Conservation (phyloP, 345 rosid species). For the Xanthoceras sorbifolium region DNA sequence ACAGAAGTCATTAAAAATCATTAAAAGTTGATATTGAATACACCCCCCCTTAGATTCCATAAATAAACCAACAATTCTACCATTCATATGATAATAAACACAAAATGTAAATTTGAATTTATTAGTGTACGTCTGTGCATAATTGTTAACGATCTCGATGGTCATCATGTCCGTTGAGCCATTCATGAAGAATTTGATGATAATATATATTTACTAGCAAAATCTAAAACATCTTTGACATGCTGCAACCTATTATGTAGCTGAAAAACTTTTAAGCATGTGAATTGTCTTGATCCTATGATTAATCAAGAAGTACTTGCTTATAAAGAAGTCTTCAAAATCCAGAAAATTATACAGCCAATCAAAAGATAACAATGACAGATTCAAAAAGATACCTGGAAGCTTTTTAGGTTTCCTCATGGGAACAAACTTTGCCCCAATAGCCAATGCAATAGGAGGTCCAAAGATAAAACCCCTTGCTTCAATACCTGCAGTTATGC, state of each 20-base stretch:
- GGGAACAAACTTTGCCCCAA: slow-evolving; percentile 98
- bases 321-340: background rate
- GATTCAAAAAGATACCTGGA: slow-evolving; percentile 56
- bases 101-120: background rate
- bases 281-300: background rate
- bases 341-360: background rate
- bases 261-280: background rate
- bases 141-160: background rate
- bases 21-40: too few relatives aligned
- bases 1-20: too few relatives aligned
- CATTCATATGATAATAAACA: background rate
- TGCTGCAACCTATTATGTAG: background rate
- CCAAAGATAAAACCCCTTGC: slow-evolving; percentile 99
- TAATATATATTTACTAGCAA: background rate
- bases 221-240: background rate
- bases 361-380: background rate
- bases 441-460: slow-evolving; percentile 97
- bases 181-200: background rate
- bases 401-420: slow-evolving; percentile 96
- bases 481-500: slow-evolving; percentile 70
- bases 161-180: background rate
- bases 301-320: background rate
- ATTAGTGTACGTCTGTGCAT: background rate
- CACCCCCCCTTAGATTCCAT: background rate
- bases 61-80: background rate